These are phyloP conservation scores for Fistulifera solaris DNA, from an alignment of 108 stramenopile genomes.

Conservation along the genomic window DNA sequence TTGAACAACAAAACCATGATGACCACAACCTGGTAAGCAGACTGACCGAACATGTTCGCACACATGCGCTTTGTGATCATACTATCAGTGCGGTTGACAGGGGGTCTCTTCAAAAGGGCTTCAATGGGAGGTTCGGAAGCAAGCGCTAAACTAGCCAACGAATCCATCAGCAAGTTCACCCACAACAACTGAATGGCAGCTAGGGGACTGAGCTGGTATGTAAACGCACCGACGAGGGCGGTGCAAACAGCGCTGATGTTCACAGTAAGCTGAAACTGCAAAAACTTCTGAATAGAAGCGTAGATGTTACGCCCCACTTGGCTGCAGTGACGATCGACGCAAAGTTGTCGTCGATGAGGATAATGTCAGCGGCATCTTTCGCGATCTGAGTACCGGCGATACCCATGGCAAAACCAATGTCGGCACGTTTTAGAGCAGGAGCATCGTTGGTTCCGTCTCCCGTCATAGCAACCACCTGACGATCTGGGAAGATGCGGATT, in stretches of 20 bases:
- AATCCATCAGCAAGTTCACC: constrained; percentile 99
- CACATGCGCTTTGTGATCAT: constrained; percentile 85
- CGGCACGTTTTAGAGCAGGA: constrained; percentile 94
- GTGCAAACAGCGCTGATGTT: constrained; percentile 89
- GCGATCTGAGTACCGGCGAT: constrained; percentile 97
- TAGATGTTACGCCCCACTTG: constrained; percentile 97
- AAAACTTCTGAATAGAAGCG: constrained; percentile 95
- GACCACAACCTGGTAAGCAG: constrained; percentile 71
- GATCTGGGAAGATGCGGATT: constrained; percentile 70
- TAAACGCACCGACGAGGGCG: constrained; percentile 84
- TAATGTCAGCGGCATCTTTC: constrained; percentile 89
- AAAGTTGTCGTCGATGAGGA: constrained; percentile 95
- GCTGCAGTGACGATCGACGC: constrained; percentile 96
- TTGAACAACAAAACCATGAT: constrained; percentile 64
- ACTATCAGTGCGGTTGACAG: constrained; percentile 63
- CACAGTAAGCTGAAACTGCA: constrained; percentile 97
- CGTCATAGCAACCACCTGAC: constrained; percentile 95
- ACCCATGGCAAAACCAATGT: constrained; percentile 98
- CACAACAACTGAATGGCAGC: constrained; percentile 96
- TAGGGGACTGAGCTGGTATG: constrained; percentile 80
- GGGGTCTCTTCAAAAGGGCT: constrained; percentile 64
- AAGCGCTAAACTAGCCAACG: constrained; percentile 91
- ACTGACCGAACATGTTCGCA: constrained; percentile 89
- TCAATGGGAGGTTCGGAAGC: constrained; percentile 91
- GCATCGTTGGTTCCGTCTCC: constrained; percentile 99